Evolutionary conservation across 139 green algal species (phyloP), one percentile per base, ranked within the genome.

Genomic region (Eudorina sp.): DNA sequence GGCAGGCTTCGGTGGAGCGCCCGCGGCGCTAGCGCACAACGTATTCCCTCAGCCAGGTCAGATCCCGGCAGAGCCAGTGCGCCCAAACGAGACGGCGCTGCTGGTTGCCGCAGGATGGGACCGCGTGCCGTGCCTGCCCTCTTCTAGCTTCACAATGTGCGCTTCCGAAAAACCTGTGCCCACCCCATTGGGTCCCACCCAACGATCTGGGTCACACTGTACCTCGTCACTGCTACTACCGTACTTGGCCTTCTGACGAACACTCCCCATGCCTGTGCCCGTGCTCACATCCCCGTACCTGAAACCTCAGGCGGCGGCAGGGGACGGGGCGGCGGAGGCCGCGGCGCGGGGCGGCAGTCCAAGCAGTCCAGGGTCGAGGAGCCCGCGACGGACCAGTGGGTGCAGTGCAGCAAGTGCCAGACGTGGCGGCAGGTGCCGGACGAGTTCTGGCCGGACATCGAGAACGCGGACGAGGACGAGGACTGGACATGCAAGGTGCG

Each of bases 401-500:
- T 91, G 68, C 88, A 91, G 60, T 91, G 88, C 45, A 77, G 68
- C 38, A 66, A 69, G 23, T 91, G 88, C 72, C 43, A 88, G 55
- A 29, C 36, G 25, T 91, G 88, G 88, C 80, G 88, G 18, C 58
- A 88, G 43, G 88, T 91, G 80, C 88, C 88, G 21, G 88, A 91
- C 64, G 88, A 91, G 58, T 91, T 89, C 72, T 91, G 88, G 88
- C 72, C 80, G 3, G 88, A 91, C 36, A 85, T 91, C 40, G 46
- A 25, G 9, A 80, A 91, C 70, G 88, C 80, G 36, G 81, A 64
- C 53, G 88, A 84, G 53, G 87, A 90, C 36, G 88, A 91, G 73
- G 80, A 88, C 72, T 91, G 88, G 88, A 80, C 31, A n/a, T 91
- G 88, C 88, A 85, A 88, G 79, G 88, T 91, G 88, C 9, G 85